Evolutionary conservation across 1,139 yeast species (phyloP).

Genomic region (Suhomyces chickasaworum): DNA sequence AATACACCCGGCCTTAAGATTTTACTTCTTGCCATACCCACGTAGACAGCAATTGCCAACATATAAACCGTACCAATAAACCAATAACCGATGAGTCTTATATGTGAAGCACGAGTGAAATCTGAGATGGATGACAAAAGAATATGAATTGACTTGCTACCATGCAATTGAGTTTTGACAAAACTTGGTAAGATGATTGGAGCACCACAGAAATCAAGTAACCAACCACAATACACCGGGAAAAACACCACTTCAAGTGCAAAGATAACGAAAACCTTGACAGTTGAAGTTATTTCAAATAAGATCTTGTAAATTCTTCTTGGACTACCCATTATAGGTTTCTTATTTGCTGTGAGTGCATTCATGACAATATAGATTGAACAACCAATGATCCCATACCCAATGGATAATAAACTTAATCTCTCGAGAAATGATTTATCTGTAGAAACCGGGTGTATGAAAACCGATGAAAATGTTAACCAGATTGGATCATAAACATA

Average conservation of each 20-base stretch:
- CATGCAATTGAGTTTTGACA: slow-evolving; percentile 13
- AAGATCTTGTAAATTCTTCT: slow-evolving; percentile 53
- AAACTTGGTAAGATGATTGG: slow-evolving; percentile 47
- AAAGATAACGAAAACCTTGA: slow-evolving; percentile 75
- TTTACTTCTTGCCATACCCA: slow-evolving; percentile 74
- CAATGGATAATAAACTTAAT: slow-evolving; percentile 32
- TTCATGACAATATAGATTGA: slow-evolving; percentile 39
- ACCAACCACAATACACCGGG: slow-evolving; percentile 84
- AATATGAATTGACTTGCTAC: slow-evolving; percentile 20
- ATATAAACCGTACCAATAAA: slow-evolving; percentile 78
- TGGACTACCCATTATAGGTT: slow-evolving; percentile 51
- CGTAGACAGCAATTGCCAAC: slow-evolving; percentile 83
- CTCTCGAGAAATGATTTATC: slow-evolving; percentile 38
- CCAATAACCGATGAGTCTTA: slow-evolving; percentile 55
- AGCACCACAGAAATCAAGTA: slow-evolving; percentile 68
- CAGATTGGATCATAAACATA: slow-evolving; percentile 14
- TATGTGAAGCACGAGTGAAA: slow-evolving; percentile 22
- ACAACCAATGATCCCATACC: slow-evolving; percentile 38
- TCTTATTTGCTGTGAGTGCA: slow-evolving; percentile 31
- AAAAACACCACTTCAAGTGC: slow-evolving; percentile 78
- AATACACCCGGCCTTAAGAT: slow-evolving; percentile 87
- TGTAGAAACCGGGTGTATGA: slow-evolving; percentile 17
- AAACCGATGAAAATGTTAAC: slow-evolving; percentile 20
- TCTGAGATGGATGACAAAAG: slow-evolving; percentile 30
- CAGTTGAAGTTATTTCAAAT: slow-evolving; percentile 55